Evolutionary conservation across 2,329 filamentous ascomycete species (phyloP).

Genomic region (Neonectria coccinea): DNA sequence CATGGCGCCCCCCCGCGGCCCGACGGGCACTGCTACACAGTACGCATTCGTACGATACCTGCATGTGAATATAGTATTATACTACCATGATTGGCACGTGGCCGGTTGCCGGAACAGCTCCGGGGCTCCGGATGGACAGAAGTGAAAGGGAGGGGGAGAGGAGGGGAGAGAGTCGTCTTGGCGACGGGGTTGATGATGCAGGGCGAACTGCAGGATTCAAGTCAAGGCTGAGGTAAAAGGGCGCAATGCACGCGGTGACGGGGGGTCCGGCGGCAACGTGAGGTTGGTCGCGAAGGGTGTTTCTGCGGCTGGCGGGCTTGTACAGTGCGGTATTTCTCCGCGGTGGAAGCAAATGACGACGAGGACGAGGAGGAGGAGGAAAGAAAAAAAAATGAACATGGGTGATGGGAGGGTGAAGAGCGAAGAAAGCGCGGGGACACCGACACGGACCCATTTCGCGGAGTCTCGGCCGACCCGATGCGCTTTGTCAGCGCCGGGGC

Average conservation of each 20-base stretch:
- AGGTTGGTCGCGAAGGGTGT: not conserved
- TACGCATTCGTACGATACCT: not conserved
- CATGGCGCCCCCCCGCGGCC: too few species aligned
- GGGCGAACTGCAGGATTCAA: not conserved
- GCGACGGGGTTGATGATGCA: not conserved
- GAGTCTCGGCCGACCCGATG: constrained; percentile 9
- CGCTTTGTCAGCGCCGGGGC: not conserved
- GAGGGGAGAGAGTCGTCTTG: not conserved
- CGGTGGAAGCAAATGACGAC: not conserved
- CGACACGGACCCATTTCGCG: not conserved
- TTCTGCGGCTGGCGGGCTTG: not conserved
- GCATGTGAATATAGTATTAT: not conserved
- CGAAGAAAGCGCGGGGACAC: not conserved
- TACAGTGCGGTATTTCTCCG: constrained; percentile 10
- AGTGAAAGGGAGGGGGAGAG: not conserved
- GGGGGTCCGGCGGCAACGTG: constrained; percentile 1
- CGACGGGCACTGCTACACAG: not conserved
- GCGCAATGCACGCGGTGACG: not conserved
- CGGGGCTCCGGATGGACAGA: constrained; percentile 2
- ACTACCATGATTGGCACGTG: constrained; percentile 12
- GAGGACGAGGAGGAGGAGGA: not conserved
- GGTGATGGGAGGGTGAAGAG: not conserved
- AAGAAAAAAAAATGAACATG: too few species aligned
- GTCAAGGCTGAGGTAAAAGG: not conserved
- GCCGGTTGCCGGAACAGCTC: constrained; percentile 22